A percentile compares a stretch with the other conserved stretches of the same genome.
Conservation (phyloP, 345 rosid species). For the Eucalyptus microcorys region DNA sequence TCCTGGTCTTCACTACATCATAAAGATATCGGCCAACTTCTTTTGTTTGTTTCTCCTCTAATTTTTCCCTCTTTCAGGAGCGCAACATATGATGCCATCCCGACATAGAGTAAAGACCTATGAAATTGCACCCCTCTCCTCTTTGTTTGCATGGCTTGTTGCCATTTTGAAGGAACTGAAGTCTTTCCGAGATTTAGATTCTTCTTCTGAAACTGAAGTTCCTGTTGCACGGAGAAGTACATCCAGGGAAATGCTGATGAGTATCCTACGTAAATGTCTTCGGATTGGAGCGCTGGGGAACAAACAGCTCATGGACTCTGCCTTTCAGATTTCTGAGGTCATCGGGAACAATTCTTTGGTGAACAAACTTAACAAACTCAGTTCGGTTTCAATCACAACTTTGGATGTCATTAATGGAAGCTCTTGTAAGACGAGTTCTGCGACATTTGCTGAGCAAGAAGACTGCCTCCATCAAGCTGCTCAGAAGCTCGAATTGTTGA, state of each 20-base stretch:
- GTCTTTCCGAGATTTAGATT: constrained; percentile 2
- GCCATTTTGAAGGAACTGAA: constrained; percentile 33
- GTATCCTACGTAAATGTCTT: neutral
- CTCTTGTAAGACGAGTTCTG: constrained; percentile 1
- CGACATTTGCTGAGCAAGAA: constrained; percentile 28
- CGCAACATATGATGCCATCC: neutral
- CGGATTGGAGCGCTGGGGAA: constrained; percentile 15
- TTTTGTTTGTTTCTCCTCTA: neutral
- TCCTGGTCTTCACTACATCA: neutral
- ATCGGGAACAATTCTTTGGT: constrained; percentile 15
- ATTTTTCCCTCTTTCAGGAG: constrained; percentile 1
- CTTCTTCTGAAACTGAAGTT: constrained; percentile 11
- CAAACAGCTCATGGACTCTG: constrained; percentile 36
- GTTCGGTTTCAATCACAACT: constrained; percentile 4
- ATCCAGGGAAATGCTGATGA: constrained; percentile 33
- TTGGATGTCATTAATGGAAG: constrained; percentile 9
- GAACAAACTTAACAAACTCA: constrained; percentile 41
- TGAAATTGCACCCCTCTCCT: constrained; percentile 30
- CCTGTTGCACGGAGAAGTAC: constrained; percentile 8
- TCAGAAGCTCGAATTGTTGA: constrained; percentile 42
- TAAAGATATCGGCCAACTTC: neutral
- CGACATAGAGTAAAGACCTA: constrained; percentile 13
- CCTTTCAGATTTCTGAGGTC: constrained; percentile 31
- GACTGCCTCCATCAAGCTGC: constrained; percentile 32
- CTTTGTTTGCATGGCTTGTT: constrained; percentile 66